Conservation (phyloP, 208 protist genomes). For the Wallacemonas sp. region DNA sequence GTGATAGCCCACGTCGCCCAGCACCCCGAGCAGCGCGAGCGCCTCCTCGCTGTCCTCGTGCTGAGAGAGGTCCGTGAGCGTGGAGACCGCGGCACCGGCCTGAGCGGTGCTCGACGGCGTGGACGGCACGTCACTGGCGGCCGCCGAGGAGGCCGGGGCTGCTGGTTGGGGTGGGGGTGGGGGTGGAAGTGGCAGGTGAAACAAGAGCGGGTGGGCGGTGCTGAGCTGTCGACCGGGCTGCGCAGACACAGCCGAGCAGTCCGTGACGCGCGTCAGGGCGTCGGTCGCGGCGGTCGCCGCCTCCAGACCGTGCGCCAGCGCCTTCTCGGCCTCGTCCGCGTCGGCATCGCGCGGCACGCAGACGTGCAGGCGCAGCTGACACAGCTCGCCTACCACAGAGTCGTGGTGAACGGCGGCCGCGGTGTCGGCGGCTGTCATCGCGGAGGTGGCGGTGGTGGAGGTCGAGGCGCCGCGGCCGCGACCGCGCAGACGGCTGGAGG, state of each 20-base stretch:
- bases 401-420: not conserved
- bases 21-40: slow-evolving; percentile 19
- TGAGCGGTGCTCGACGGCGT: not conserved
- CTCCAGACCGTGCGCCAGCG: not conserved
- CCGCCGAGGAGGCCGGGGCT: not conserved
- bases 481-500: not conserved
- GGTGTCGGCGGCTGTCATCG: not conserved
- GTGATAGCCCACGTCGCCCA: slow-evolving; percentile 34
- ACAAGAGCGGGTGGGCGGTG: not conserved
- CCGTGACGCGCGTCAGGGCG: not conserved
- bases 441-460: not conserved
- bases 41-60: not conserved
- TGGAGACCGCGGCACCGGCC: too few relatives aligned
- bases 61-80: too few relatives aligned
- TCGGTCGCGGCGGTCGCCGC: not conserved
- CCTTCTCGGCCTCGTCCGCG: not conserved
- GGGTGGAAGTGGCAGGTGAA: slow-evolving; percentile 4
- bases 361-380: slow-evolving; percentile 18
- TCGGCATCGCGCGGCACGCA: slow-evolving; percentile 13
- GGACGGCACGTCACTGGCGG: not conserved
- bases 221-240: not conserved
- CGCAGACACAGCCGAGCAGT: not conserved
- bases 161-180: not conserved
- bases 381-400: slow-evolving; percentile 11
- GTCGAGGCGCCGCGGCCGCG: slow-evolving; percentile 1